These are phyloP conservation scores for Cucurbita ficifolia DNA, from an alignment of 306 rosid species.

Conservation along the genomic window DNA sequence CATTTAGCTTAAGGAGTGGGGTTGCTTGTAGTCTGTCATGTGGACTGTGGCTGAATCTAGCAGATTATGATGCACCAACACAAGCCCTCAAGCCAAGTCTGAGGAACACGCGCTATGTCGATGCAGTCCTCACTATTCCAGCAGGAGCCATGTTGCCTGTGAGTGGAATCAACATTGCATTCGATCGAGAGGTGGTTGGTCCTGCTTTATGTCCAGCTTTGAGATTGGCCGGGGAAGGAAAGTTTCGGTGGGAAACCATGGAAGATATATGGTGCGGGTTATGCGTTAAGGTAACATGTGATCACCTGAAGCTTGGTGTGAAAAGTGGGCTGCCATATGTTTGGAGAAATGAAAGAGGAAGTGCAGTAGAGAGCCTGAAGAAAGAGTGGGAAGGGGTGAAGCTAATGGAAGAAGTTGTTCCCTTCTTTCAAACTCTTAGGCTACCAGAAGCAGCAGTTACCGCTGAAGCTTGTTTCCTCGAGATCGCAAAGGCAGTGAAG, in stretches of 20 bases:
- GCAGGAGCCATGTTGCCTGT: slow-evolving; percentile 62
- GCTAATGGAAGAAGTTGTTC: slow-evolving; percentile 87
- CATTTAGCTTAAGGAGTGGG: slow-evolving; percentile 86
- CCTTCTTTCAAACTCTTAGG: slow-evolving; percentile 78
- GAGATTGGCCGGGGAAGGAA: slow-evolving; percentile 77
- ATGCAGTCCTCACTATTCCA: slow-evolving; percentile 87
- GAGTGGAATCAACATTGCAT: slow-evolving; percentile 89
- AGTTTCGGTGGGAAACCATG: slow-evolving; percentile 88
- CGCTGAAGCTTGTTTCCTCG: slow-evolving; percentile 60
- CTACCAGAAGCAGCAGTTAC: slow-evolving; percentile 47
- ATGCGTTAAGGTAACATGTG: slow-evolving; percentile 76
- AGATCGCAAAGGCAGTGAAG: slow-evolving; percentile 60
- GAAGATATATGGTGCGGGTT: slow-evolving; percentile 94
- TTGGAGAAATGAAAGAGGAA: slow-evolving; percentile 78
- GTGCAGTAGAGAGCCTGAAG: slow-evolving; percentile 73
- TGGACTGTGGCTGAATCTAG: slow-evolving; percentile 90
- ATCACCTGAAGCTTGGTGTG: slow-evolving; percentile 70
- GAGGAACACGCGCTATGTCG: slow-evolving; percentile 67
- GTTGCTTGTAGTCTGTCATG: slow-evolving; percentile 78
- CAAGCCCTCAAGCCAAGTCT: slow-evolving; percentile 67
- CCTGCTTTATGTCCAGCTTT: slow-evolving; percentile 78
- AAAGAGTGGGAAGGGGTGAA: slow-evolving; percentile 99
- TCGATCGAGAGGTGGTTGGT: slow-evolving; percentile 62
- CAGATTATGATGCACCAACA: slow-evolving; percentile 91
- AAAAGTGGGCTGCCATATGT: slow-evolving; percentile 89